Evolutionary conservation across 495 filamentous ascomycete genomes (phyloP), one percentile per base, ranked within the genome.

Genomic region (Penicillium desertorum): DNA sequence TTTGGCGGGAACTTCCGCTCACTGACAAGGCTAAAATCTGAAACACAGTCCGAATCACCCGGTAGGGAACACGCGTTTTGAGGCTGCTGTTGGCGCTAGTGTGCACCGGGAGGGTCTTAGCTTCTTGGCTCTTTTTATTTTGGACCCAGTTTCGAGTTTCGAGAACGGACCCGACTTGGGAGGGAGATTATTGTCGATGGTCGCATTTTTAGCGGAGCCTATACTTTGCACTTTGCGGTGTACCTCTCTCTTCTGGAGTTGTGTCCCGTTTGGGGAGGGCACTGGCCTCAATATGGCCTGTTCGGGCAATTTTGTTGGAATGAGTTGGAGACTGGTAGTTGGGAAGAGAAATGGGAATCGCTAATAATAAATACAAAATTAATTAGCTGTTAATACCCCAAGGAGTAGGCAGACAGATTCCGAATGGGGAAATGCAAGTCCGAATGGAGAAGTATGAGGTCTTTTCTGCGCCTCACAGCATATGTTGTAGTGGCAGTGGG

Each of bases 21-120:
- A 59, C 61, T 56, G 57, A 50, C 46, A 49, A 66, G 62, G 61
- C 66, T 53, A 57, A 65, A 65, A 69, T 72, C 72, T 75, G 72
- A 75, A 75, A 75, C 72, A 67, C 51, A 45, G 41, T 62, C 59
- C 50, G 46, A 51, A 57, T 54, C 52, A 41, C 57, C 30, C 23
- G 37, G 39, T 37, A 45, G 57, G 50, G 64, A 60, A 67, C 64
- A 64, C 64, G 62, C 64, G 64, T 67, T 67, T 61, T 64, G 55
- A 66, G 51, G 46, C 54, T 27, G 41, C 14, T n/a, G 43, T 37
- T 45, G 42, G 17, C 56, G 43, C 64, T 64, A 64, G 58, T 53
- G 36, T 19, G 29, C 50, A 22, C 61, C 61, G 50, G 48, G 43
- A 55, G 47, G 43, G 56, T 27, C 57, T 64, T 63, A 61, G 61